Evolutionary conservation across 1,284 basidiomycete genomes (phyloP), one percentile per base, ranked within the genome.

Genomic region (Boletus sp.): DNA sequence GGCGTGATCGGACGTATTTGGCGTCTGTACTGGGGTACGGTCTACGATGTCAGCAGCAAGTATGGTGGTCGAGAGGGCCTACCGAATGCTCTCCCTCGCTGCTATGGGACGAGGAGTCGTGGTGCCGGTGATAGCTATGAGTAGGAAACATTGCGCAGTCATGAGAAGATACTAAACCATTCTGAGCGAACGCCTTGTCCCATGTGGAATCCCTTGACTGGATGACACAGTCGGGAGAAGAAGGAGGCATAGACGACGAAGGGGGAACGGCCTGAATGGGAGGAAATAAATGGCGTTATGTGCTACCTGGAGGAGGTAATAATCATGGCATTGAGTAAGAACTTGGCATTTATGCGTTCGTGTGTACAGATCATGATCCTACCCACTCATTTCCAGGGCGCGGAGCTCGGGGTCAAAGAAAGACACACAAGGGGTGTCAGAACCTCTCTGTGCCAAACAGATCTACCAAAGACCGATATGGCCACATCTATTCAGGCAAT

Each of bases 391-490:
- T 69, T 69, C 67, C 62, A 67, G 63, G 64, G 64, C 67, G 65
- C 65, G 67, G 68, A 69, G 64, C 66, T 69, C 64, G 64, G 67
- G 60, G 65, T 57, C 68, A 69, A 69, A 74, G 65, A 68, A 72
- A 68, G 69, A 69, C 64, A 69, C 62, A 55, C 61, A 65, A 69
- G 65, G 62, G 66, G 66, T 64, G 64, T 68, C 66, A 69, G 68
- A 68, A 67, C 64, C 66, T 70, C 64, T 53, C 52, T 44, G 62
- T 33, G 48, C 74, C 71, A 74, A 70, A 72, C 73, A 78, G 70
- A 74, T 75, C 72, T 66, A 57, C 54, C 38, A 39, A 58, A 55
- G 63, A 70, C 69, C 69, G 66, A 76, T 76, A 69, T 72, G 69
- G 72, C 60, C 54, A 66, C 61, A 65, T 70, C 68, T 58, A 64